A percentile compares a stretch with the other conserved stretches of the same genome.
phyloP scores from a whole-genome alignment of 805 yeast genomes.

The Komagataella pseudopastoris region DNA sequence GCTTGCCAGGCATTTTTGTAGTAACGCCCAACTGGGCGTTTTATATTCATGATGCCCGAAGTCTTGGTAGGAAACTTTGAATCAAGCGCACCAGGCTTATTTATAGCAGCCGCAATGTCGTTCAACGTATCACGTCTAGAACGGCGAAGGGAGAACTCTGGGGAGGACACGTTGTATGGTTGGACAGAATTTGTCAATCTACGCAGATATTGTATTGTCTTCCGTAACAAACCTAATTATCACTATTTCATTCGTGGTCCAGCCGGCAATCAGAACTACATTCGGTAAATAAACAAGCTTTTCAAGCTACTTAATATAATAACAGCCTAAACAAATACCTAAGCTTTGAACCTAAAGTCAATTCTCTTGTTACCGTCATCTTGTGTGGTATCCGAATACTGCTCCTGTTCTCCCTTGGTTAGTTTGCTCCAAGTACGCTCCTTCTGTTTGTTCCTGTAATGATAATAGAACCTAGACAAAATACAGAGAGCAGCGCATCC shows the following conservation, averaged over 20 bases:
- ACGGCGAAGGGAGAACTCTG: not conserved
- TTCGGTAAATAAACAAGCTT: not conserved
- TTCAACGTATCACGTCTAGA: not conserved
- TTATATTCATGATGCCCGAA: not conserved
- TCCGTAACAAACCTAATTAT: not conserved
- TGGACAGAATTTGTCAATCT: not conserved
- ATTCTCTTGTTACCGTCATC: constrained; percentile 48
- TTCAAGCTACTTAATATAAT: not conserved
- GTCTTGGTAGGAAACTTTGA: too few species aligned
- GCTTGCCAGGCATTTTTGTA: not conserved
- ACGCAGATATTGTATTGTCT: not conserved
- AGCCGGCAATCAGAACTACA: not conserved
- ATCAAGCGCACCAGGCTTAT: too few species aligned
- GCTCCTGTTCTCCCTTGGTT: constrained; percentile 32
- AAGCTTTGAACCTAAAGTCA: constrained; percentile 22
- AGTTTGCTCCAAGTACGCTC: constrained; percentile 36
- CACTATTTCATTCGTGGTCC: not conserved
- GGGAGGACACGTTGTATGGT: not conserved
- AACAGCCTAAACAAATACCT: not conserved
- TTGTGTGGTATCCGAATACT: constrained; percentile 28
- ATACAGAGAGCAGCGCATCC: constrained; percentile 13
- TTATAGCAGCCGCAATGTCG: not conserved
- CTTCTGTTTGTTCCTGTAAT: constrained; percentile 26
- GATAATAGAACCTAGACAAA: constrained; percentile 24
- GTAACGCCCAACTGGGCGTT: not conserved